Evolutionary conservation across 257 asterid genomes (phyloP).

Genomic region (Henckelia pumila): DNA sequence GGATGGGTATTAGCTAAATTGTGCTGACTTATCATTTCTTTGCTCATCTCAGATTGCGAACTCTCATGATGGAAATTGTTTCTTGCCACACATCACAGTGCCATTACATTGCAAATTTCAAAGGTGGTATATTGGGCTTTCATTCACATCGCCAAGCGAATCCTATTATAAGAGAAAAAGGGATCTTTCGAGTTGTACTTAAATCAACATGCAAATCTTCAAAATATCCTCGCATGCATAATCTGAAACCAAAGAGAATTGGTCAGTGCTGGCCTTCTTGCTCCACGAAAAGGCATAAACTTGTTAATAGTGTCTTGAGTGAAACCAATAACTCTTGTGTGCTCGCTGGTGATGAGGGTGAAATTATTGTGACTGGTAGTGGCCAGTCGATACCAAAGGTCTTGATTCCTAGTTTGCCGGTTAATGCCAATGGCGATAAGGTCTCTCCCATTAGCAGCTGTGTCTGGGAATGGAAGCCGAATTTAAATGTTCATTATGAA

Average conservation of each 20-base stretch:
- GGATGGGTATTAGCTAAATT: slow-evolving; percentile 2
- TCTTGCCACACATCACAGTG: slow-evolving; percentile 44
- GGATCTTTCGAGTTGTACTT: slow-evolving; percentile 20
- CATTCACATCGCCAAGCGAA: slow-evolving; percentile 27
- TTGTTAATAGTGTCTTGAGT: slow-evolving; percentile 37
- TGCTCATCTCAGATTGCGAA: slow-evolving; percentile 40
- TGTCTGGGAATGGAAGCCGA: slow-evolving; percentile 89
- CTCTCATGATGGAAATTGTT: slow-evolving; percentile 51
- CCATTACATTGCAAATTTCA: slow-evolving; percentile 32
- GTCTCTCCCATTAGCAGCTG: slow-evolving; percentile 57
- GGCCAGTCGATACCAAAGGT: slow-evolving; percentile 55
- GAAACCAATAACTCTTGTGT: slow-evolving; percentile 38
- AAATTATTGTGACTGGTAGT: slow-evolving; percentile 29
- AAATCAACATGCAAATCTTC: slow-evolving; percentile 27
- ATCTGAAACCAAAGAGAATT: slow-evolving; percentile 31
- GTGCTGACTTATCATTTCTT: slow-evolving; percentile 24
- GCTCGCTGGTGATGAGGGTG: slow-evolving; percentile 48
- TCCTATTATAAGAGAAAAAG: slow-evolving; percentile 30
- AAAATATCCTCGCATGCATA: slow-evolving; percentile 28
- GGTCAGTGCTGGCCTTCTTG: slow-evolving; percentile 21
- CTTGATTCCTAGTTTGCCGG: slow-evolving; percentile 73
- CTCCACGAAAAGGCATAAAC: slow-evolving; percentile 37
- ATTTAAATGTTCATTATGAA: slow-evolving; percentile 72
- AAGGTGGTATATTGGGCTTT: slow-evolving; percentile 31
- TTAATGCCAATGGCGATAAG: slow-evolving; percentile 44